Evolutionary conservation across 352 stramenopile genomes (phyloP).

Genomic region (Globisporangium camurandrum): DNA sequence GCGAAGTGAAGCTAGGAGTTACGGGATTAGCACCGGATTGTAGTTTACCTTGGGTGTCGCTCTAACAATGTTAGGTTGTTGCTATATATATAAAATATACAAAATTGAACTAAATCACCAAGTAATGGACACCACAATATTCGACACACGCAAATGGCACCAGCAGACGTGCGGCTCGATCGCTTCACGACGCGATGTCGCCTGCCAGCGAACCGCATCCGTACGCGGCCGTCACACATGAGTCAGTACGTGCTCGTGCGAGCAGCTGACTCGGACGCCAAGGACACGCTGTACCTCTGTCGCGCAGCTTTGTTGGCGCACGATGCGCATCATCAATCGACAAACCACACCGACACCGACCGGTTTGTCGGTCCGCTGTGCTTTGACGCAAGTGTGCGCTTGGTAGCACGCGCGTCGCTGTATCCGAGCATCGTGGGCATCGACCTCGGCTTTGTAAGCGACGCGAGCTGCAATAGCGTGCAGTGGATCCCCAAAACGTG

Average conservation of each 20-base stretch:
- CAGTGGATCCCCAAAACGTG: conserved; percentile 40
- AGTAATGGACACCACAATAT: neutral
- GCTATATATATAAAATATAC: too few species aligned
- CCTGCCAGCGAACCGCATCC: conserved; percentile 25
- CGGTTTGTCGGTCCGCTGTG: conserved; percentile 2
- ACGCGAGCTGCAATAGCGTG: conserved; percentile 4
- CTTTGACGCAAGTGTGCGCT: conserved; percentile 21
- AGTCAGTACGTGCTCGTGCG: conserved; percentile 28
- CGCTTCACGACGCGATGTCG: conserved; percentile 57
- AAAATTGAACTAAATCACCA: too few species aligned
- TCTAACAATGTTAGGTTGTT: too few species aligned
- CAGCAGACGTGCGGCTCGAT: conserved; percentile 13
- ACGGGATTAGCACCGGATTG: too few species aligned
- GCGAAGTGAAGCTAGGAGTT: too few species aligned
- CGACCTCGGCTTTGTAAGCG: conserved; percentile 4
- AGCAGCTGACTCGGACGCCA: neutral
- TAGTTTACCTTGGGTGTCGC: too few species aligned
- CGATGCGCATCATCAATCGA: neutral
- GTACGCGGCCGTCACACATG: conserved; percentile 18
- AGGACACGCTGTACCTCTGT: conserved; percentile 24
- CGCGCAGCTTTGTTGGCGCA: conserved; percentile 22
- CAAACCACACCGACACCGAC: neutral
- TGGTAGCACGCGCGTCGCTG: conserved; percentile 4
- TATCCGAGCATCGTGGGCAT: conserved; percentile 16
- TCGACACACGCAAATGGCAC: neutral